phyloP scores from a whole-genome alignment of 305 asterid species.

The Fraxinus baroniana region DNA sequence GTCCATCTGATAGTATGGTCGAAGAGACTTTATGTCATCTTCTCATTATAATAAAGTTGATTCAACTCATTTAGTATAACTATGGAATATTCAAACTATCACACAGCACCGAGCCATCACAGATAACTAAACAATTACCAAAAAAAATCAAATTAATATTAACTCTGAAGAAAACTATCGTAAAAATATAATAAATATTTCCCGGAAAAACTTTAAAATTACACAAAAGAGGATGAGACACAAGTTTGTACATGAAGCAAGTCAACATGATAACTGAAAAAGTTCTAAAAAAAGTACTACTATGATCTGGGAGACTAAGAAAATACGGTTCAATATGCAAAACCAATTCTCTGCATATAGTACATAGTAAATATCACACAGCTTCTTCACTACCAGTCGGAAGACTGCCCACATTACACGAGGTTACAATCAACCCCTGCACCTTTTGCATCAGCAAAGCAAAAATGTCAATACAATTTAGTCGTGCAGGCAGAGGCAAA shows the following conservation, averaged over 20 bases:
- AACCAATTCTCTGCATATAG: background rate
- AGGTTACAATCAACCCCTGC: slow-evolving; percentile 8
- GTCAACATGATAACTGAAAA: background rate
- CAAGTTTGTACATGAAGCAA: background rate
- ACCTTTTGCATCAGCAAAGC: slow-evolving; percentile 29
- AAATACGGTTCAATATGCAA: background rate
- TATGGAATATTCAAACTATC: background rate
- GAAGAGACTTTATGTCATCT: slow-evolving; percentile 23
- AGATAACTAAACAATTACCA: background rate
- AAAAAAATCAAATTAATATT: background rate
- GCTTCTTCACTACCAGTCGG: slow-evolving; percentile 5
- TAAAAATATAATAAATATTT: background rate
- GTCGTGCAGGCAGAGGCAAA: slow-evolving; percentile 2
- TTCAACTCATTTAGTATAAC: background rate
- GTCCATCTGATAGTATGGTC: slow-evolving; percentile 36
- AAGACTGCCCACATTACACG: slow-evolving; percentile 5
- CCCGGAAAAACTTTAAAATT: background rate
- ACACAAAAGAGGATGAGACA: background rate
- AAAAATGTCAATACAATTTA: slow-evolving; percentile 1
- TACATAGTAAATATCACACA: background rate
- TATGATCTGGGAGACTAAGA: background rate
- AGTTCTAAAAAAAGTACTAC: background rate
- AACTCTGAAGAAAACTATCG: background rate
- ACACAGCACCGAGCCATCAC: background rate
- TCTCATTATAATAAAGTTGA: slow-evolving; percentile 28